These are phyloP conservation scores for Pythium rishiriense DNA, from an alignment of 352 stramenopile species.

Conservation along the genomic window DNA sequence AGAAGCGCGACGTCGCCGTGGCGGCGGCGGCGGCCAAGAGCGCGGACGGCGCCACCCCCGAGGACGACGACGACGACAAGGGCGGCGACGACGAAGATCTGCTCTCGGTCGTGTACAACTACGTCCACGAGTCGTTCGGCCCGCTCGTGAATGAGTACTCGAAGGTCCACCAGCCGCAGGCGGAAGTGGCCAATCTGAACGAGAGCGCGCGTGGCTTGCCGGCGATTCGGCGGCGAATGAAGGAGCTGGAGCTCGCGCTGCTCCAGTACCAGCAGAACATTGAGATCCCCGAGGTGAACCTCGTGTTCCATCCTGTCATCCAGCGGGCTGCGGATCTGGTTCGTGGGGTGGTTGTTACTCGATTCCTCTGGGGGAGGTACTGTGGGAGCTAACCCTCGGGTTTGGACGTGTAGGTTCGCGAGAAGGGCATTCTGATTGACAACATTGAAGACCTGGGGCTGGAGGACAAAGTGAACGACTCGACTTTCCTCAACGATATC, in stretches of 20 bases:
- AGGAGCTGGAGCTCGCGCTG: conserved; percentile 93
- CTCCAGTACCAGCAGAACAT: conserved; percentile 94
- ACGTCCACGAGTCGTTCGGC: conserved; percentile 87
- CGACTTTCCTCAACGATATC: conserved; percentile 86
- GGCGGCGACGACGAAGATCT: conserved; percentile 61
- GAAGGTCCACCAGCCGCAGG: conserved; percentile 78
- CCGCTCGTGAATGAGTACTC: conserved; percentile 87
- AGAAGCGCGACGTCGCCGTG: conserved; percentile 38
- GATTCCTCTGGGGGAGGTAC: neutral
- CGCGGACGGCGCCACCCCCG: conserved; percentile 47
- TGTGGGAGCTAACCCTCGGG: neutral
- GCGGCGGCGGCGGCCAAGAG: conserved; percentile 27
- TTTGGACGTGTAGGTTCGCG: conserved; percentile 41
- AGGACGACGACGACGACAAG: conserved; percentile 57
- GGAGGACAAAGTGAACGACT: conserved; percentile 82
- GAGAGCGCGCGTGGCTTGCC: conserved; percentile 74
- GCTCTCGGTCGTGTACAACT: conserved; percentile 87
- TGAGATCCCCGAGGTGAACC: conserved; percentile 92
- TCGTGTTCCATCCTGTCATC: conserved; percentile 89
- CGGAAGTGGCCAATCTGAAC: conserved; percentile 56
- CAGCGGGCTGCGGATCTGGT: conserved; percentile 71
- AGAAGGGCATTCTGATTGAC: conserved; percentile 78
- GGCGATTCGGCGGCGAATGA: conserved; percentile 90
- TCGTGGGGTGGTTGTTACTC: neutral
- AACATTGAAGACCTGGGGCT: conserved; percentile 74